Percentiles rank a stretch among this genome's conserved stretches.
phyloP scores from a whole-genome alignment of 2,329 filamentous ascomycete species.

The Coccinonectria pachysandricola region DNA sequence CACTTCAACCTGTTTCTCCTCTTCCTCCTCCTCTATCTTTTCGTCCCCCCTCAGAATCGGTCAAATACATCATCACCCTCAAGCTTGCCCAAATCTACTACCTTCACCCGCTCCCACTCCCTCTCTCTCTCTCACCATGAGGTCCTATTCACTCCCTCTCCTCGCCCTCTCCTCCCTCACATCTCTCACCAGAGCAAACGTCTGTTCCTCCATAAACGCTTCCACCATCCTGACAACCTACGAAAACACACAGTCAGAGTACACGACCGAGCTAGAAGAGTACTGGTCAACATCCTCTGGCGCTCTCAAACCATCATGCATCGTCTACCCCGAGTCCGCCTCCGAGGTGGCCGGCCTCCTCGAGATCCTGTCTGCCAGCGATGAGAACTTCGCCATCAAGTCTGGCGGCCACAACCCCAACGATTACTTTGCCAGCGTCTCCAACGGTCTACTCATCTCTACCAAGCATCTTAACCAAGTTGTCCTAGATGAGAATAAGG shows the following conservation, averaged over 20 bases:
- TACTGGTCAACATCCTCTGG: conserved; percentile 37
- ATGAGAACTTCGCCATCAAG: conserved; percentile 43
- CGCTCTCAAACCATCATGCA: conserved; percentile 35
- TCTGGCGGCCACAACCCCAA: conserved; percentile 49
- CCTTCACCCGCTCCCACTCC: too few relatives aligned
- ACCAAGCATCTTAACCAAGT: conserved; percentile 33
- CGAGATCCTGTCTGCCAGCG: conserved; percentile 34
- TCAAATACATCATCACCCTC: too few relatives aligned
- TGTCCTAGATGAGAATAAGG: conserved; percentile 24
- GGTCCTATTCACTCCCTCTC: too few relatives aligned
- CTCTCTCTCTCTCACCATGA: too few relatives aligned
- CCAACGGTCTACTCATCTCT: conserved; percentile 39
- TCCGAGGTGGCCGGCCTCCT: conserved; percentile 44
- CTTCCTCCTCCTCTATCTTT: too few relatives aligned
- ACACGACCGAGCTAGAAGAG: conserved; percentile 27
- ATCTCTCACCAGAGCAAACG: conserved; percentile 3
- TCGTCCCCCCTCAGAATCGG: too few relatives aligned
- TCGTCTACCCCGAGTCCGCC: conserved; percentile 35
- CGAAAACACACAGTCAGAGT: conserved; percentile 19
- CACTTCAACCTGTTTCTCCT: too few relatives aligned
- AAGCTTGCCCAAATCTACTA: too few relatives aligned
- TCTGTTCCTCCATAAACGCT: conserved; percentile 3
- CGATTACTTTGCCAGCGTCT: conserved; percentile 39
- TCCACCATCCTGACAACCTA: conserved; percentile 2
- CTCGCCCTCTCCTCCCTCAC: neutral